Evolutionary conservation across 345 rosid genomes (phyloP), one percentile per base, ranked within the genome.

Genomic region (Physaria fendleri): DNA sequence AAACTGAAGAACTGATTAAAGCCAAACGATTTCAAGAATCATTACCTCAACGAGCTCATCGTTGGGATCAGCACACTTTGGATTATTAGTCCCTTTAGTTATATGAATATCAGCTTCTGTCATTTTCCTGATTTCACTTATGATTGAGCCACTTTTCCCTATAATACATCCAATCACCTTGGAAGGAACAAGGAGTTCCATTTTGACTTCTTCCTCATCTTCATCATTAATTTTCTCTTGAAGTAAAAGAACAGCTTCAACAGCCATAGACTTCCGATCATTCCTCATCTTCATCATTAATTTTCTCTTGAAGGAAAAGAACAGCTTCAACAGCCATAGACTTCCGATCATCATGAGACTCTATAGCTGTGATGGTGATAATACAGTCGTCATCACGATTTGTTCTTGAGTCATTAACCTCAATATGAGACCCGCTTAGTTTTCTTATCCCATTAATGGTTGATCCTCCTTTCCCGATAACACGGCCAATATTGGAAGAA

Each of bases 221-320:
- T 85, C 94, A 64, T 85, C 89, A 54, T 83, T 93, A 22, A 93
- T 93, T 73, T 93, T 87, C 59, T 70, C 82, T 78, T 87, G 97
- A 38, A 93, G 95, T 78, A 87, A 60, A 45, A 93, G 72, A 69
- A 82, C 81, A 63, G 97, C 89, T 75, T 93, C 99, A 71, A 93
- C 96, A 0, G 90, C 92, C 92, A 81, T 83, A 58, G 99, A 93
- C 78, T 93, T n/a, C n/a, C n/a, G n/a, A n/a, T n/a, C n/a, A n/a
- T 7, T 80, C 82, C 14, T 79, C 84, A 24, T 85, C 89, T 63
- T 85, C 94, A 64, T 85, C 89, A 54, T 83, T 93, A 22, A 93
- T 93, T 73, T 93, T 87, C 59, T 70, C 82, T 78, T 87, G 97
- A 38, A 93, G 95, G 77, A 87, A 60, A 45, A 93, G 72, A 69